A percentile compares a stretch with the other conserved stretches of the same genome.
These are phyloP conservation scores for Phlebiopsis flavidoalba DNA, from an alignment of 768 basidiomycete species.

Conservation along the genomic window DNA sequence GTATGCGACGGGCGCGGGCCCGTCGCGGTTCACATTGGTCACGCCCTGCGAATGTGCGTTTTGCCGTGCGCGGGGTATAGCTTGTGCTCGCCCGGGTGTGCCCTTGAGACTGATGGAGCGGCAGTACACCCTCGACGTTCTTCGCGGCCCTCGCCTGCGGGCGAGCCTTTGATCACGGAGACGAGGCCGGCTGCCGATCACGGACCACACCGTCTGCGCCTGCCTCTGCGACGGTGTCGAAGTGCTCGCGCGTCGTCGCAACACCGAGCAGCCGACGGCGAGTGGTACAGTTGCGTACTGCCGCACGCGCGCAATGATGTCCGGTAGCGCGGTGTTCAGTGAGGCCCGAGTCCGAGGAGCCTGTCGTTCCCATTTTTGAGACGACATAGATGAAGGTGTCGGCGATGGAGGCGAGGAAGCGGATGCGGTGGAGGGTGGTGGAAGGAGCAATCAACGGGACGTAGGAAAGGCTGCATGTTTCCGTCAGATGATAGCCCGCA, in stretches of 20 bases:
- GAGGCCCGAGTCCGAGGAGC: constrained; percentile 71
- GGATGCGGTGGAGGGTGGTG: constrained; percentile 80
- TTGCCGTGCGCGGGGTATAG: constrained; percentile 18
- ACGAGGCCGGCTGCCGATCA: constrained; percentile 89
- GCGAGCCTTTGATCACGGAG: constrained; percentile 65
- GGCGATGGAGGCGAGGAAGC: constrained; percentile 88
- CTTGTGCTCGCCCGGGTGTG: constrained; percentile 18
- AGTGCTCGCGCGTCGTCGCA: constrained; percentile 75
- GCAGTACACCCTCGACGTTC: constrained; percentile 70
- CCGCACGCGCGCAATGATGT: constrained; percentile 80
- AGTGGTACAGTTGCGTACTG: constrained; percentile 75
- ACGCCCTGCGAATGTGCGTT: constrained; percentile 29
- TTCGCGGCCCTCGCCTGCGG: constrained; percentile 41
- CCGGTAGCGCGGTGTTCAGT: constrained; percentile 75
- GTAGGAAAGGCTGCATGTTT: constrained; percentile 72
- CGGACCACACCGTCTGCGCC: constrained; percentile 95
- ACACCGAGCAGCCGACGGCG: constrained; percentile 97
- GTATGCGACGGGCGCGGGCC: constrained; percentile 24
- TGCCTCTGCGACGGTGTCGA: constrained; percentile 75
- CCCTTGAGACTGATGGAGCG: constrained; percentile 55
- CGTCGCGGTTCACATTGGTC: constrained; percentile 27
- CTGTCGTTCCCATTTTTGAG: constrained; percentile 99
- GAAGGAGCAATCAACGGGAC: constrained; percentile 95
- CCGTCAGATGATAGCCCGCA: constrained; percentile 4
- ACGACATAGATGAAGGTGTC: constrained; percentile 98